Base-by-base conservation (phyloP, 768 basidiomycete species). In the Pisolithus marmoratus region DNA sequence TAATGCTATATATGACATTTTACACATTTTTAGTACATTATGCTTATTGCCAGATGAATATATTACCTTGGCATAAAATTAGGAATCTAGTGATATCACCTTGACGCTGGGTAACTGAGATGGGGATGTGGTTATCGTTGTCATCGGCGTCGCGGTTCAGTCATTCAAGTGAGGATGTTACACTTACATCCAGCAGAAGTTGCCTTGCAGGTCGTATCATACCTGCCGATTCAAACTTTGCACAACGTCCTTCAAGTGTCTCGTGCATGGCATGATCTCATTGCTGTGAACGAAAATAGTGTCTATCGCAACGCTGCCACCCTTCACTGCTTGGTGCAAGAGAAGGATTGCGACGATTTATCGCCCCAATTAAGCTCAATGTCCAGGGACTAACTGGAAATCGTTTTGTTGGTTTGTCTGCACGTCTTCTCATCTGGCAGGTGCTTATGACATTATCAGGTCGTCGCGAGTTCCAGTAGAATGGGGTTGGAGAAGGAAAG, bases 291-390 rank as follows among this genome's bases (percentile, higher is more conserved):
- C 58, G 72, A 80, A 58, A 62, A 63, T 2, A 58, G 70, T 2
- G 71, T 90, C n/a, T 88, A 81, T 60, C 81, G 74, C 54, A 70
- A 77, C 22, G 81, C 80, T 6, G 81, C 85, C 0, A 53, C 73
- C 45, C 59, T 77, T 14, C 81, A 84, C 56, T 70, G 68, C 23
- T 83, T 78, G 61, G 63, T 75, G 19, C 53, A 63, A 27, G 65
- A 68, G 5, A 57, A 55, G 23, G 58, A 68, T 17, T 34, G 34
- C 64, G 75, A 29, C 65, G 70, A 8, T 57, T 58, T 23, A 54
- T 38, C 4, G 52, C 61, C 0, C 73, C 70, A 50, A n/a, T n/a
- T n/a, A n/a, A 71, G 72, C 0, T 54, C 60, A 8, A 67, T 71
- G 14, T 67, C 57, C 4, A 70, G 70, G 17, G 74, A 77, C 3